Evolutionary conservation across 2,329 filamentous ascomycete genomes (phyloP), one percentile per base, ranked within the genome.

Genomic region (Dryadomyces quercus-mongolicae): DNA sequence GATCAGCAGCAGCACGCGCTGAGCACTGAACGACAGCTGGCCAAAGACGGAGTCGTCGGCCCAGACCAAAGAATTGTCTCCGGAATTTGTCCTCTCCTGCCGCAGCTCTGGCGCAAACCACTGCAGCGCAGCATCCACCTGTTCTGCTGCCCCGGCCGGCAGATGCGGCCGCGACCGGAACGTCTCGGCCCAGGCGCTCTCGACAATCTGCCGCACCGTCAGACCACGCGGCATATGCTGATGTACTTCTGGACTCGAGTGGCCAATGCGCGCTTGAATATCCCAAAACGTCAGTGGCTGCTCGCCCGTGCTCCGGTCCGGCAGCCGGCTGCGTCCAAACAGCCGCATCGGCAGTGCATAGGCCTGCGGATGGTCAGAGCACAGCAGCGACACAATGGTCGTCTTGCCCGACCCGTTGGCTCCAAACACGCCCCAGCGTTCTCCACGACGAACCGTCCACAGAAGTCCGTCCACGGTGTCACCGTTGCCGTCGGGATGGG

Each of bases 321-420:
- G 90, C 0, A 96, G 74, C 20, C 93, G 81, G 54, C 85, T 85
- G 21, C 82, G 82, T 1, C 90, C 89, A 65, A 98, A 97, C 15
- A 96, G 75, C 61, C 81, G 85, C 57, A 98, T 85, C 0, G 92
- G 91, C 22, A 91, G 80, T 0, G 88, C 88, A 67, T 97, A 98
- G 0, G 91, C 84, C 67, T 97, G 92, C 0, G 93, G 93, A 62
- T 98, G 93, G 64, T 98, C 93, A 1, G 92, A 97, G 56, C 88
- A 94, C 56, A 98, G 86, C 6, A 98, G 76, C 5, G 90, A 93
- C 31, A 97, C 79, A 43, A 98, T 77, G 0, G 93, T 98, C 0
- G 93, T 98, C 72, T 98, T 98, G 18, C 93, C 93, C 0, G 89
- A 95, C 13, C 86, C 93, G 62, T 98, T 97, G 36, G 91, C 86